These are phyloP conservation scores for Crepidotus sp. DNA, from an alignment of 1,284 basidiomycete genomes.

Conservation along the genomic window DNA sequence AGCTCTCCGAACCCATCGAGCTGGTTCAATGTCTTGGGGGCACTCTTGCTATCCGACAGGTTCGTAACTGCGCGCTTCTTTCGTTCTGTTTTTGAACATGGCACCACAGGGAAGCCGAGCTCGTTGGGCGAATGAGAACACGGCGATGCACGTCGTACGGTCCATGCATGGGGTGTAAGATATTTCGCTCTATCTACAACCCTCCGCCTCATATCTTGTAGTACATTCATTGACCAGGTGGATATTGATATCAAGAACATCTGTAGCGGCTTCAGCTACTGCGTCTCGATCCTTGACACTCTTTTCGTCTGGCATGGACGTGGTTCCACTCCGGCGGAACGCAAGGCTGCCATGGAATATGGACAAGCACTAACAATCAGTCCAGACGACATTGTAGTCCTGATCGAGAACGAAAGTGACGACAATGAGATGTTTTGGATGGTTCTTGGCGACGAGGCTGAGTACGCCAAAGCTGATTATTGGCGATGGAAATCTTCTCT, in stretches of 20 bases:
- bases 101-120: conserved; percentile 49
- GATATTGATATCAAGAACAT: conserved; percentile 61
- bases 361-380: conserved; percentile 38
- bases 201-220: not conserved
- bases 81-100: not conserved
- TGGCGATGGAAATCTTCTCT: conserved; percentile 58
- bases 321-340: conserved; percentile 52
- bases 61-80: conserved; percentile 22
- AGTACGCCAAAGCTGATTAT: conserved; percentile 65
- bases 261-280: conserved; percentile 75
- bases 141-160: conserved; percentile 67
- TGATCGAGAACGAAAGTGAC: conserved; percentile 51
- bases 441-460: conserved; percentile 58
- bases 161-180: conserved; percentile 31
- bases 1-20: conserved; percentile 53
- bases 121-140: conserved; percentile 72
- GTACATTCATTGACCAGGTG: conserved; percentile 58
- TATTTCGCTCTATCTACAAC: not conserved
- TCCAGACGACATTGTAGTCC: conserved; percentile 37
- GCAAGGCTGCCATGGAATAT: conserved; percentile 52
- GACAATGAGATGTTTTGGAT: conserved; percentile 72
- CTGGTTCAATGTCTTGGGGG: conserved; percentile 59
- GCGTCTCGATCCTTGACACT: conserved; percentile 56
- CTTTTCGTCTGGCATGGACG: conserved; percentile 73
- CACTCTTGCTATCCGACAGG: conserved; percentile 59